Evolutionary conservation across 192 early-diverging fungal species (phyloP).

Genomic region (Glomus cerebriforme): DNA sequence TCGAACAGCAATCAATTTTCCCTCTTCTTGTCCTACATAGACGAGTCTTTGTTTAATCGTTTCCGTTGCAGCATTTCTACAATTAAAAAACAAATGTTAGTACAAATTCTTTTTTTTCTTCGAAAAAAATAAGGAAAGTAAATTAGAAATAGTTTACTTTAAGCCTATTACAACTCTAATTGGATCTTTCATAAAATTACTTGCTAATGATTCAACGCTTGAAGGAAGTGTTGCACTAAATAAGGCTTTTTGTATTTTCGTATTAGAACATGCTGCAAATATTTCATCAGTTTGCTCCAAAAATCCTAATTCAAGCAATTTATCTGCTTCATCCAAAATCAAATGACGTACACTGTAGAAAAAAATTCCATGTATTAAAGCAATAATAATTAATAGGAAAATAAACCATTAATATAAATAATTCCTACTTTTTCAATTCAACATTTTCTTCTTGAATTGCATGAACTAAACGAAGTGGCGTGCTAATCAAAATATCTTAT

Average conservation of each 20-base stretch:
- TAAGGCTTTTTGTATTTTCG: conserved; percentile 74
- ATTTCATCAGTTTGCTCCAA: conserved; percentile 89
- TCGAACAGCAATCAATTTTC: conserved; percentile 91
- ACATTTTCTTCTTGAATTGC: conserved; percentile 80
- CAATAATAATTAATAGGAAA: conserved; percentile 8
- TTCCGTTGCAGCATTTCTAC: conserved; percentile 86
- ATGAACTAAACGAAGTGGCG: conserved; percentile 89
- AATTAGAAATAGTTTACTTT: conserved; percentile 51
- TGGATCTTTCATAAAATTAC: conserved; percentile 88
- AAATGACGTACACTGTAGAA: not conserved
- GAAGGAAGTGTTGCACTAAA: conserved; percentile 96
- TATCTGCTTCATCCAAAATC: conserved; percentile 85
- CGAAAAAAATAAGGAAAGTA: not conserved
- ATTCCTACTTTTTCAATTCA: conserved; percentile 65
- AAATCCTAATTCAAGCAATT: conserved; percentile 79
- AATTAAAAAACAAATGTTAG: not conserved
- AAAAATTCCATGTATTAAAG: not conserved
- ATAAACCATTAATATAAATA: not conserved
- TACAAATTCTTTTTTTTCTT: not conserved
- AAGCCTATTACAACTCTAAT: conserved; percentile 86
- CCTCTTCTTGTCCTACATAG: conserved; percentile 91
- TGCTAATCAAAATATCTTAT: conserved; percentile 89
- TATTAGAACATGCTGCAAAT: conserved; percentile 78
- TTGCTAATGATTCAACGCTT: conserved; percentile 88
- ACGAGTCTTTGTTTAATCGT: conserved; percentile 87